A percentile compares a stretch with the other conserved stretches of the same genome.
Conservation (phyloP, 225 moss, liverwort and hornwort species). For the Marchantia polymorpha region DNA sequence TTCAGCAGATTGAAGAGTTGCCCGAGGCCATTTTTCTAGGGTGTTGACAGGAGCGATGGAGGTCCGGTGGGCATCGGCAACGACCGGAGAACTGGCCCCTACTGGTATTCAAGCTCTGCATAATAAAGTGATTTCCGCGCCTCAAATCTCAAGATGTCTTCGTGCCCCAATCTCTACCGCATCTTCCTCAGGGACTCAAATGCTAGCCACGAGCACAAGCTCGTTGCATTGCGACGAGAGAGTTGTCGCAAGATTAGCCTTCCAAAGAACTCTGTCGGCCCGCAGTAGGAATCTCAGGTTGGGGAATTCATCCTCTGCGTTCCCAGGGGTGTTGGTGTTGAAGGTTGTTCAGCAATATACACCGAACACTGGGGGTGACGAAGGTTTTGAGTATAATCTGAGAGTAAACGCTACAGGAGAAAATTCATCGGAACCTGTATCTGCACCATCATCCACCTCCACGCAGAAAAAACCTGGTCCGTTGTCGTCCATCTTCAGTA, state of each 20-base stretch:
- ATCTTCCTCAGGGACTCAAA: neutral
- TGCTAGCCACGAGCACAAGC: slow-evolving; percentile 14
- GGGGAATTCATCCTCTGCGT: slow-evolving; percentile 9
- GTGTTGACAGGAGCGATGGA: slow-evolving; percentile 22
- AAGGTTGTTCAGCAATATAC: slow-evolving; percentile 25
- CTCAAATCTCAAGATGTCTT: neutral
- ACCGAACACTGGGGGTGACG: slow-evolving; percentile 22
- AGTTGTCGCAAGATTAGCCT: slow-evolving; percentile 3
- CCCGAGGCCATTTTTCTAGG: too few species aligned
- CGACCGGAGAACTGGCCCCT: neutral
- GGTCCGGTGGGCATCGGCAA: slow-evolving; percentile 18
- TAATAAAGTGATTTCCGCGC: neutral
- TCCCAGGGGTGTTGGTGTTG: slow-evolving; percentile 15
- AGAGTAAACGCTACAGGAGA: slow-evolving; percentile 24
- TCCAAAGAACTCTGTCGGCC: neutral
- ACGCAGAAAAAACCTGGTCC: slow-evolving; percentile 40
- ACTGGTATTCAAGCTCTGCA: neutral
- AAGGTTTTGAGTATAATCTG: slow-evolving; percentile 15
- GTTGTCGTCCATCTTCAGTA: slow-evolving; percentile 20
- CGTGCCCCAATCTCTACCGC: slow-evolving; percentile 1
- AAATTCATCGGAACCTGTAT: slow-evolving; percentile 19
- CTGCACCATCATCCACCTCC: slow-evolving; percentile 34
- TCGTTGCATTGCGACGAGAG: slow-evolving; percentile 17
- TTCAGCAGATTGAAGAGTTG: neutral
- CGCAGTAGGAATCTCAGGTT: neutral